phyloP scores from a whole-genome alignment of 2,329 filamentous ascomycete species.

The Scedosporium minutisporum region DNA sequence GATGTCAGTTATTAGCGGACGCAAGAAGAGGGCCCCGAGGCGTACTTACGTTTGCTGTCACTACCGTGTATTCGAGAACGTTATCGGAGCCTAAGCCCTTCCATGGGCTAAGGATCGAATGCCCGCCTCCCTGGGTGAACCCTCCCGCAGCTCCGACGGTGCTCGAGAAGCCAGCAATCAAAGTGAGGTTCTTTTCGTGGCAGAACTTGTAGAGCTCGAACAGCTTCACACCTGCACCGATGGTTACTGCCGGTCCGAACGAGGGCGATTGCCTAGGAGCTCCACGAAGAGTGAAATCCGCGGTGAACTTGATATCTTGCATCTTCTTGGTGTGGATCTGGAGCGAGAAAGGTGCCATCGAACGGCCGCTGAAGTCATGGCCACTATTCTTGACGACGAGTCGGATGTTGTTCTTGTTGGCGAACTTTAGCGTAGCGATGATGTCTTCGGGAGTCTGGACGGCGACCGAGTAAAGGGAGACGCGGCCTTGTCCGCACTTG shows the following conservation, averaged over 20 bases:
- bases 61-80: conserved; percentile 32
- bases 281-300: conserved; percentile 15
- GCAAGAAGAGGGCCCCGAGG: neutral
- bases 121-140: conserved; percentile 51
- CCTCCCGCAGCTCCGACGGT: conserved; percentile 51
- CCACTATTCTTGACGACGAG: conserved; percentile 24
- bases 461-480: conserved; percentile 26
- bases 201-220: conserved; percentile 27
- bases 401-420: conserved; percentile 24
- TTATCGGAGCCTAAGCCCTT: conserved; percentile 41
- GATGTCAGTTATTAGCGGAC: neutral
- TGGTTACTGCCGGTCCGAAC: conserved; percentile 39
- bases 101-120: conserved; percentile 29
- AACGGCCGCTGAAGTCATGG: conserved; percentile 15
- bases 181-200: neutral
- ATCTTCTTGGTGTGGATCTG: conserved; percentile 30
- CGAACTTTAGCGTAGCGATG: conserved; percentile 28
- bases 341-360: conserved; percentile 17
- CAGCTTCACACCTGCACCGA: conserved; percentile 44
- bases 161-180: conserved; percentile 36
- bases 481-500: conserved; percentile 22
- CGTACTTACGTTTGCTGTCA: conserved; percentile 23
- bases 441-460: conserved; percentile 21
- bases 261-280: neutral
- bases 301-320: conserved; percentile 18